Percentiles rank a stretch among this genome's conserved stretches.
These are phyloP conservation scores for Penicillium bovifimosum DNA, from an alignment of 495 filamentous ascomycete genomes.

Conservation along the genomic window DNA sequence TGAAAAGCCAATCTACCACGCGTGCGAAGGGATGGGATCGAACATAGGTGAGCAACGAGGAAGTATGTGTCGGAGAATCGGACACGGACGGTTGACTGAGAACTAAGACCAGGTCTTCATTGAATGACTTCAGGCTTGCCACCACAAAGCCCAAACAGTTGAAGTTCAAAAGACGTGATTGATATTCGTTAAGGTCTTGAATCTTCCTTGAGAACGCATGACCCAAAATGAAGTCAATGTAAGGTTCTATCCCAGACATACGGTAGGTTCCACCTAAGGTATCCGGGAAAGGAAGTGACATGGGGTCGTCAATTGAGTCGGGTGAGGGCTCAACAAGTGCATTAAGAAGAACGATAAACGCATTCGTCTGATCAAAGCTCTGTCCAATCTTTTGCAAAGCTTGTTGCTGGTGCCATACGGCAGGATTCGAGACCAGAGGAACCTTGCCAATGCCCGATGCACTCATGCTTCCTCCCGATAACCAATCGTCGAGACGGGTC, in stretches of 20 bases:
- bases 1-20: constrained; percentile 96
- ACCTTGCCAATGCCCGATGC: constrained; percentile 30
- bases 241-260: constrained; percentile 82
- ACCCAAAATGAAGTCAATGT: constrained; percentile 83
- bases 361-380: constrained; percentile 73
- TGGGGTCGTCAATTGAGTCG: constrained; percentile 38
- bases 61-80: constrained; percentile 64
- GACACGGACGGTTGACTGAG: constrained; percentile 68
- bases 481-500: constrained; percentile 66
- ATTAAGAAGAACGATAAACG: constrained; percentile 70
- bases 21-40: constrained; percentile 85
- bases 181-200: constrained; percentile 51
- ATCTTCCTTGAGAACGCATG: constrained; percentile 59
- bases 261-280: constrained; percentile 72
- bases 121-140: constrained; percentile 73
- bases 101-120: constrained; percentile 82
- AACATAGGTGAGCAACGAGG: constrained; percentile 68
- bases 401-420: constrained; percentile 47
- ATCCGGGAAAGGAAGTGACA: constrained; percentile 83
- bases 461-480: constrained; percentile 49
- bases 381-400: constrained; percentile 54
- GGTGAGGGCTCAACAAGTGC: constrained; percentile 58
- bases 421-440: constrained; percentile 34
- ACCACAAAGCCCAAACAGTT: constrained; percentile 75
- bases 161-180: constrained; percentile 64